These are phyloP conservation scores for Dipteronia sinensis DNA, from an alignment of 345 rosid species.

Conservation along the genomic window DNA sequence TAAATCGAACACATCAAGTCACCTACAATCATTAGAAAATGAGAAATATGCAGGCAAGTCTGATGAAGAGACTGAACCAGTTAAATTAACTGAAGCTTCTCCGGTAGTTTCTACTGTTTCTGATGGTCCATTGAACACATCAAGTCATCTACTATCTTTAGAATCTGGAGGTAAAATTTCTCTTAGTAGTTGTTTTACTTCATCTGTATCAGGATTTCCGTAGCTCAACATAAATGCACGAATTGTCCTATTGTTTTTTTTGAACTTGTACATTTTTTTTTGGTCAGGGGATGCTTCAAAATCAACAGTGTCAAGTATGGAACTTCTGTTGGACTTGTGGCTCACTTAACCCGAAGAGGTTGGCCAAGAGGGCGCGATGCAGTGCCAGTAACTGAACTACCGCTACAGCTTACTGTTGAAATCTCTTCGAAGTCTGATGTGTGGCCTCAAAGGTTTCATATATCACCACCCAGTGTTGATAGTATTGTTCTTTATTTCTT, in stretches of 20 bases:
- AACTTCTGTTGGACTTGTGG: slow-evolving; percentile 11
- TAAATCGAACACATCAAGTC: too few relatives aligned
- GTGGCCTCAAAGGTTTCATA: slow-evolving; percentile 21
- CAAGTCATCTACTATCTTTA: neutral
- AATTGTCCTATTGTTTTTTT: too few relatives aligned
- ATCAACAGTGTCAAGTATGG: slow-evolving; percentile 6
- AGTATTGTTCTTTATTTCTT: slow-evolving; percentile 23
- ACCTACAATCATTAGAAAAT: too few relatives aligned
- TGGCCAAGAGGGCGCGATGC: neutral
- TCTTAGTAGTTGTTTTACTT: neutral
- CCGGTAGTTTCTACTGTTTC: neutral
- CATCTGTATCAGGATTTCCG: neutral
- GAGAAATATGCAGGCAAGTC: too few relatives aligned
- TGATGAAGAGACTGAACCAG: too few relatives aligned
- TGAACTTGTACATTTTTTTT: neutral
- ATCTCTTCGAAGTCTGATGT: slow-evolving; percentile 10
- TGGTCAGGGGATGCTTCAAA: slow-evolving; percentile 14
- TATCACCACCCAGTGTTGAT: slow-evolving; percentile 15
- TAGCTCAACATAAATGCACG: neutral
- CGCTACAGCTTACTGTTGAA: neutral
- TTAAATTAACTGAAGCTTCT: too few relatives aligned
- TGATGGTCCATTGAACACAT: neutral
- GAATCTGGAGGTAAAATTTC: slow-evolving; percentile 17
- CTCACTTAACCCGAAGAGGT: slow-evolving; percentile 5
- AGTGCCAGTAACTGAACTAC: slow-evolving; percentile 10